phyloP scores from a whole-genome alignment of 1,284 basidiomycete species.

The Ustilago bromivora region DNA sequence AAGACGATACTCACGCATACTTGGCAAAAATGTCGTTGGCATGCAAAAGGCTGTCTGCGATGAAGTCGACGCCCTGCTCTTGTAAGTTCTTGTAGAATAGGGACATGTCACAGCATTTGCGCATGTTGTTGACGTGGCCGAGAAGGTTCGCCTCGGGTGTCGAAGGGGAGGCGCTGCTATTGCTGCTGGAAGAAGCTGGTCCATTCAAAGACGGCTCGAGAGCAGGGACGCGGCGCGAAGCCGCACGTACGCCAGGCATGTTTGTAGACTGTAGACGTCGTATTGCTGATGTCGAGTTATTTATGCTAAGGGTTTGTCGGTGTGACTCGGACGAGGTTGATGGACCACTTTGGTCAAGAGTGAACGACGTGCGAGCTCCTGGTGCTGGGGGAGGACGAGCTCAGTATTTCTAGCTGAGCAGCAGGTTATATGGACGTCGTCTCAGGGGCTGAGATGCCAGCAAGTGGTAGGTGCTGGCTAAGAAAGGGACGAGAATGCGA shows the following conservation, averaged over 20 bases:
- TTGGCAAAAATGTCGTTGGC: slow-evolving; percentile 51
- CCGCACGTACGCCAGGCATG: slow-evolving; percentile 37
- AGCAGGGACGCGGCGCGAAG: slow-evolving; percentile 39
- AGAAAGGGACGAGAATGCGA: neutral
- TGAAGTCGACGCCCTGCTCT: slow-evolving; percentile 44
- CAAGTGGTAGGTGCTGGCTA: slow-evolving; percentile 8
- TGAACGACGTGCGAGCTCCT: neutral
- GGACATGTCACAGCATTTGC: slow-evolving; percentile 54
- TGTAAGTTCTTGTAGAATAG: slow-evolving; percentile 40
- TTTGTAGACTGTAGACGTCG: neutral
- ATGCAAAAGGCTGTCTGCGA: slow-evolving; percentile 45
- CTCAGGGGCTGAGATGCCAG: neutral
- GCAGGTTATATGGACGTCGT: neutral
- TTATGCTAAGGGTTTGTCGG: neutral
- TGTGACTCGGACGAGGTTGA: neutral
- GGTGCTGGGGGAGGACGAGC: neutral
- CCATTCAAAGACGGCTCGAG: slow-evolving; percentile 16
- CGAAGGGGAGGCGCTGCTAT: slow-evolving; percentile 20
- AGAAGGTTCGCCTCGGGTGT: slow-evolving; percentile 43
- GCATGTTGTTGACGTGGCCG: slow-evolving; percentile 52
- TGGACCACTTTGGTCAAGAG: neutral
- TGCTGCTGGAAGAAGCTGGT: slow-evolving; percentile 31
- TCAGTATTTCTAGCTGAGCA: neutral
- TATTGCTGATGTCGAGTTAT: neutral
- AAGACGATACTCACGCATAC: slow-evolving; percentile 39